Percentiles rank a stretch among this genome's conserved stretches.
phyloP scores from a whole-genome alignment of 2,329 filamentous ascomycete genomes.

The Trichoderma harzianum region DNA sequence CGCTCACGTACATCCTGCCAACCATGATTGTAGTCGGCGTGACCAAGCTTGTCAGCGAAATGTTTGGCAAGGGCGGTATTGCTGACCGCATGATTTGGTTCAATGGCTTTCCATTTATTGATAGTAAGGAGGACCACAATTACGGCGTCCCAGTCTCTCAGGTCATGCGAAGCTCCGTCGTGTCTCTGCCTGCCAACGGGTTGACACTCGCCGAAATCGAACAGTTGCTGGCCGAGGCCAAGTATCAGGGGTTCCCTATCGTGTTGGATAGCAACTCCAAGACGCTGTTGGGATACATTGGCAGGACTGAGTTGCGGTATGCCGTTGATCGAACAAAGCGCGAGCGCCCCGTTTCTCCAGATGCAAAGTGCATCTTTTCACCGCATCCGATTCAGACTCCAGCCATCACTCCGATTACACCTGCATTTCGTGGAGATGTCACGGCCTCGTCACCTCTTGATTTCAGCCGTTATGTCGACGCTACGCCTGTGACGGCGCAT shows the following conservation, averaged over 20 bases:
- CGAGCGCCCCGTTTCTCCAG: constrained; percentile 62
- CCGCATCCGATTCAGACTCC: constrained; percentile 37
- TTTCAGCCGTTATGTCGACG: constrained; percentile 83
- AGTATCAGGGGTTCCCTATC: constrained; percentile 90
- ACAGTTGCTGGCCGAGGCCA: constrained; percentile 69
- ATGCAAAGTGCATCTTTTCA: constrained; percentile 72
- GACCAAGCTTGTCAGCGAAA: constrained; percentile 86
- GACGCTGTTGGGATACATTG: constrained; percentile 84
- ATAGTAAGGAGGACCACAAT: constrained; percentile 96
- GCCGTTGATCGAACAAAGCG: constrained; percentile 77
- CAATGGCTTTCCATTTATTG: constrained; percentile 93
- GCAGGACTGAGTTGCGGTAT: constrained; percentile 85
- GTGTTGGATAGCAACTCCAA: constrained; percentile 70
- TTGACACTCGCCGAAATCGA: constrained; percentile 76
- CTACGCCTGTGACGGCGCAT: constrained; percentile 85
- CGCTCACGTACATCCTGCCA: constrained; percentile 91
- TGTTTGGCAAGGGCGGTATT: constrained; percentile 93
- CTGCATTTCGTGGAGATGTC: constrained; percentile 56
- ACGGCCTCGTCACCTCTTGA: constrained; percentile 62
- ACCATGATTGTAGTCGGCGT: constrained; percentile 99
- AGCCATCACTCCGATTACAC: constrained; percentile 38
- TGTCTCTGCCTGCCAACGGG: constrained; percentile 70
- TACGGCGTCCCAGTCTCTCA: constrained; percentile 92
- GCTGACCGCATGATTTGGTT: constrained; percentile 99
- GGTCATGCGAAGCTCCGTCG: constrained; percentile 77